Percentiles rank a stretch among this genome's conserved stretches.
Conservation (phyloP, 2,329 filamentous ascomycete genomes). For the Neopestalotiopsis clavispora region DNA sequence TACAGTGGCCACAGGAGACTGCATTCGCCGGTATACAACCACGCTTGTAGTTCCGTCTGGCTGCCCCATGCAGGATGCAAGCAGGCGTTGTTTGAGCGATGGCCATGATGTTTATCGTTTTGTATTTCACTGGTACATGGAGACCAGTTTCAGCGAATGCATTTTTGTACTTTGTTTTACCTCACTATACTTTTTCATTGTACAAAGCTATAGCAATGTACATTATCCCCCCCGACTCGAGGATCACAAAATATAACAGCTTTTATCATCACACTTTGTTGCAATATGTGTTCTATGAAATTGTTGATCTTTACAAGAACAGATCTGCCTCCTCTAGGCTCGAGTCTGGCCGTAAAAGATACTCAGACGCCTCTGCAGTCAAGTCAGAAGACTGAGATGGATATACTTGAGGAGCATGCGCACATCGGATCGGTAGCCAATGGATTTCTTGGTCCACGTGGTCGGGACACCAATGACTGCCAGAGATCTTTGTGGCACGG, state of each 20-base stretch:
- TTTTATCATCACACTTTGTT: background rate
- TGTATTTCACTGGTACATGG: background rate
- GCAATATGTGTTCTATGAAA: background rate
- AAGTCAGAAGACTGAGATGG: background rate
- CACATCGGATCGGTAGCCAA: background rate
- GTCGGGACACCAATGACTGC: slow-evolving; percentile 6
- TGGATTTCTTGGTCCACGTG: background rate
- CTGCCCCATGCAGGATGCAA: slow-evolving; percentile 4
- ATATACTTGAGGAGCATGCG: background rate
- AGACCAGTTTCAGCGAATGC: background rate
- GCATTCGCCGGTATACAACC: slow-evolving; percentile 74
- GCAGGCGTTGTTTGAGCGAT: slow-evolving; percentile 6
- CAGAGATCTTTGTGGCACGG: slow-evolving; percentile 7
- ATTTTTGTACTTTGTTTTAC: background rate
- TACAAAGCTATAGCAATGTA: background rate
- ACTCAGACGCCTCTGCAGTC: background rate
- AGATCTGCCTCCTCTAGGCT: background rate
- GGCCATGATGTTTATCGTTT: background rate
- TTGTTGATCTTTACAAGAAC: background rate
- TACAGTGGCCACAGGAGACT: slow-evolving; percentile 77
- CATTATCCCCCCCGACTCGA: background rate
- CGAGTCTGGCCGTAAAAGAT: background rate
- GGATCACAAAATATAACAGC: background rate
- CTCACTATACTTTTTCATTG: background rate
- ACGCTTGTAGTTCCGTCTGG: slow-evolving; percentile 62